Conservation (phyloP, 2,329 filamentous ascomycete species). For the Hypomyces rosellus region DNA sequence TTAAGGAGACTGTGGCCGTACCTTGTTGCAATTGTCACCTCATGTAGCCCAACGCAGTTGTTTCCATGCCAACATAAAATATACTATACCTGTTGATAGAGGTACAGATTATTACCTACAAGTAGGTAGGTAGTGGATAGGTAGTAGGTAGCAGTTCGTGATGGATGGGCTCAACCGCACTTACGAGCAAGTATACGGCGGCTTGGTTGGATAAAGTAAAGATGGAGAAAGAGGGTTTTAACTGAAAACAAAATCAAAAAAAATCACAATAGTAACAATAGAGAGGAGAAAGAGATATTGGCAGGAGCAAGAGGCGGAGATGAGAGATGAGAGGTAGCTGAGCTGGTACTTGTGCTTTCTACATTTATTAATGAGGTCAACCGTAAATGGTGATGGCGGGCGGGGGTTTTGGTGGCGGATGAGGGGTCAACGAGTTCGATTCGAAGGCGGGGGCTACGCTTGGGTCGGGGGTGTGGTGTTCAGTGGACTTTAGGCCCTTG, state of each 20-base stretch:
- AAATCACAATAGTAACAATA: no score
- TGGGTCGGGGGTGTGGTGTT: background rate
- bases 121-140: no score
- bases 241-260: no score
- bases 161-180: background rate
- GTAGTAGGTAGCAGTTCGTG: background rate
- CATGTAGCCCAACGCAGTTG: no score
- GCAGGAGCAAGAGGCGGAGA: conserved; percentile 3
- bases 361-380: conserved; percentile 7
- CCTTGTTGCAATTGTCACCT: no score
- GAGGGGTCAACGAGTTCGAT: conserved; percentile 1
- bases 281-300: background rate
- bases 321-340: background rate
- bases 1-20: no score
- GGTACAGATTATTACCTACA: no score
- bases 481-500: background rate
- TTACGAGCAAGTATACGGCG: background rate
- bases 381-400: conserved; percentile 6
- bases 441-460: no score
- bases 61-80: no score
- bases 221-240: no score
- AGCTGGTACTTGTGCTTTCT: background rate
- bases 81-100: no score
- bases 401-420: conserved; percentile 1
- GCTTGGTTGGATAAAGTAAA: background rate